Percentiles rank a stretch among this genome's conserved stretches.
These are phyloP conservation scores for Gomphus sp. DNA, from an alignment of 1,284 basidiomycete species.

Conservation along the genomic window DNA sequence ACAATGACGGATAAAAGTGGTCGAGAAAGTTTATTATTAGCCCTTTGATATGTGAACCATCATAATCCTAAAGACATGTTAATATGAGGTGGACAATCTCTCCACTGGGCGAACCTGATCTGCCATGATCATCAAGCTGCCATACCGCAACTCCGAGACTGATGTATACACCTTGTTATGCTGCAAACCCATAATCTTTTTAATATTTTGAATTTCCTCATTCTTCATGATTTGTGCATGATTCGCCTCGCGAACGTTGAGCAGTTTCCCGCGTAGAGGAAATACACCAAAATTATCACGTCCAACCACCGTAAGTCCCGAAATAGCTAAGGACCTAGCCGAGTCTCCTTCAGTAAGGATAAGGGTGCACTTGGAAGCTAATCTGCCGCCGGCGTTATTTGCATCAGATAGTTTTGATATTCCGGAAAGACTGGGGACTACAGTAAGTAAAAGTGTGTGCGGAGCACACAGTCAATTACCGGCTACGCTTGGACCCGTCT, in stretches of 20 bases:
- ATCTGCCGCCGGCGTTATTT: constrained; percentile 90
- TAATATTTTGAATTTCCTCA: constrained; percentile 94
- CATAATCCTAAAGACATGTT: constrained; percentile 72
- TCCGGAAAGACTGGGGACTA: constrained; percentile 64
- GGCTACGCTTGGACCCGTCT: constrained; percentile 87
- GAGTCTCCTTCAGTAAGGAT: constrained; percentile 99
- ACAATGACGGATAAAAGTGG: constrained; percentile 92
- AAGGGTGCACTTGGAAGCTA: constrained; percentile 82
- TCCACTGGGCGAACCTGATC: constrained; percentile 66
- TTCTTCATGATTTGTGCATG: constrained; percentile 99
- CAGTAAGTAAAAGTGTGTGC: background rate
- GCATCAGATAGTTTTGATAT: constrained; percentile 94
- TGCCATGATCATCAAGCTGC: constrained; percentile 98
- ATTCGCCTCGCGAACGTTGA: constrained; percentile 96
- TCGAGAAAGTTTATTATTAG: constrained; percentile 98
- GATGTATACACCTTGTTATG: constrained; percentile 86
- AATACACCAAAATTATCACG: constrained; percentile 98
- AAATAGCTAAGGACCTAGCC: constrained; percentile 93
- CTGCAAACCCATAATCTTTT: constrained; percentile 95
- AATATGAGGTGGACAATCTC: background rate
- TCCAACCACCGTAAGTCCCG: constrained; percentile 91
- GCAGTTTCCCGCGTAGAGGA: constrained; percentile 91
- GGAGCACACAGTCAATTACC: constrained; percentile 34
- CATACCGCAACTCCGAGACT: constrained; percentile 77
- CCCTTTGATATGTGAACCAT: constrained; percentile 99